Conservation (phyloP, 176 grass and related monocot genomes). For the maize (Zea mays) region Zm-B73-REFERENCE-NAM-5.0 NC_050104.1:18658501-18659000, state of each 20-base stretch:
- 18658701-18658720: neutral
- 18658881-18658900: constrained; percentile 27
- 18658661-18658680: neutral
- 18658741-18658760: too few relatives aligned
- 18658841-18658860: constrained; percentile 35
- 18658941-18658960: neutral
- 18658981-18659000: neutral
- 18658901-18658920: neutral
- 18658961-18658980: neutral
- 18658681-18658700: neutral
- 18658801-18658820: constrained; percentile 14
- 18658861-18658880: constrained; percentile 32
- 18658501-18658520: neutral
- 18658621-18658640: neutral
- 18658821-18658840: constrained; percentile 29
- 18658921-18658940: neutral
- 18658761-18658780: too few relatives aligned
- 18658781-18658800: constrained; percentile 23
- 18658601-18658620: neutral
- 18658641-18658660: neutral
- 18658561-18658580: neutral
- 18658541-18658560: neutral
- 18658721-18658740: neutral
- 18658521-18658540: neutral
- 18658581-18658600: neutral